Conservation (phyloP, 495 filamentous ascomycete species). For the Hypoxylon trugodes region DNA sequence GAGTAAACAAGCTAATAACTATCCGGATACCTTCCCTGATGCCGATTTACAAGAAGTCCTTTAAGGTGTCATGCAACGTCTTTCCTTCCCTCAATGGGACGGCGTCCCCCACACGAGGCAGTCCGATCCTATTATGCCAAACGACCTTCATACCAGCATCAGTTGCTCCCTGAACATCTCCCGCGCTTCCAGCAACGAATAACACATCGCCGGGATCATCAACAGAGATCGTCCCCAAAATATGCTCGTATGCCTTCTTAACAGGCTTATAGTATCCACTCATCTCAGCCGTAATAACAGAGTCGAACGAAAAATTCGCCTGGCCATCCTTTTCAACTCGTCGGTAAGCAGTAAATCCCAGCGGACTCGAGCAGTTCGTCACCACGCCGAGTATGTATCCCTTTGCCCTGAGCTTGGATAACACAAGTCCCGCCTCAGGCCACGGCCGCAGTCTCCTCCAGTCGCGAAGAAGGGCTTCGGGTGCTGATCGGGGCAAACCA, state of each 20-base stretch:
- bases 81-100: slow-evolving; percentile 20
- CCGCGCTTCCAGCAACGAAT: slow-evolving; percentile 49
- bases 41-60: slow-evolving; percentile 9
- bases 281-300: slow-evolving; percentile 46
- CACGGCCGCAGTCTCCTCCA: slow-evolving; percentile 44
- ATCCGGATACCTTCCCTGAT: background rate
- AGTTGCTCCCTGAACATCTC: slow-evolving; percentile 46
- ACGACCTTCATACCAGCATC: slow-evolving; percentile 47
- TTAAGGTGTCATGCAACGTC: slow-evolving; percentile 21
- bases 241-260: slow-evolving; percentile 38
- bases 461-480: slow-evolving; percentile 30
- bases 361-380: slow-evolving; percentile 45
- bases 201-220: slow-evolving; percentile 41
- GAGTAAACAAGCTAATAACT: no score
- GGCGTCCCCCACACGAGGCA: slow-evolving; percentile 28
- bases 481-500: slow-evolving; percentile 37
- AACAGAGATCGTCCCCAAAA: slow-evolving; percentile 30
- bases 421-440: slow-evolving; percentile 39
- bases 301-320: slow-evolving; percentile 38
- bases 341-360: slow-evolving; percentile 35
- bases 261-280: slow-evolving; percentile 47
- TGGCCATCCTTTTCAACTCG: slow-evolving; percentile 21
- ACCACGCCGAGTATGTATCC: slow-evolving; percentile 45
- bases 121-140: slow-evolving; percentile 48
- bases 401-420: slow-evolving; percentile 21